phyloP scores from a whole-genome alignment of 1,284 basidiomycete species.

The Trichosporon sp. region DNA sequence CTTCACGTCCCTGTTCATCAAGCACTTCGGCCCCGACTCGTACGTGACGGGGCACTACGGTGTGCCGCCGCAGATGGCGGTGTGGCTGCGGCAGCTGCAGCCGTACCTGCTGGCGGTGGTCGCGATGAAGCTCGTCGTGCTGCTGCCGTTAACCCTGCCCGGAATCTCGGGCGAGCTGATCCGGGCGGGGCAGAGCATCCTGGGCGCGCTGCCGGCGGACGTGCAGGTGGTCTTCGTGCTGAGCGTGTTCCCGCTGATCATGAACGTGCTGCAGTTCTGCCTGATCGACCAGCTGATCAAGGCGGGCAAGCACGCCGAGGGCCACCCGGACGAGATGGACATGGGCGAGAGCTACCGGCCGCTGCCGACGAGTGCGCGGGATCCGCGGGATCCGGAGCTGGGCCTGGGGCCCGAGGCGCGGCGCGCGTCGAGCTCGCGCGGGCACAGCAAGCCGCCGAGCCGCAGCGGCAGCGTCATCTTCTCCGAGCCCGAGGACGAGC shows the following conservation, averaged over 20 bases:
- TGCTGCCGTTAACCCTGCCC: constrained; percentile 61
- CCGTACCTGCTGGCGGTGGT: constrained; percentile 78
- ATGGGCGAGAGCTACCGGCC: constrained; percentile 9
- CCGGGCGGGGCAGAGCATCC: constrained; percentile 69
- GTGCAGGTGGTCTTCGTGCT: constrained; percentile 81
- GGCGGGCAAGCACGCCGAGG: constrained; percentile 24
- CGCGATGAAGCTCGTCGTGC: constrained; percentile 85
- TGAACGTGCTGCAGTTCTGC: constrained; percentile 75
- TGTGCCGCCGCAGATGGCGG: constrained; percentile 57
- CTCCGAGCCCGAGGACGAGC: not conserved
- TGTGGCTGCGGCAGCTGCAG: constrained; percentile 76
- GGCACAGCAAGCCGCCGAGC: not conserved
- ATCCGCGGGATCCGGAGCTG: not conserved
- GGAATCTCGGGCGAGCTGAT: constrained; percentile 65
- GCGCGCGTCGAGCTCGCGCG: constrained; percentile 3
- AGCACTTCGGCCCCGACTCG: constrained; percentile 64
- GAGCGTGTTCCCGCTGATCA: constrained; percentile 86
- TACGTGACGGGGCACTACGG: constrained; percentile 86
- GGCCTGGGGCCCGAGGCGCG: constrained; percentile 1
- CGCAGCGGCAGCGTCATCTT: constrained; percentile 5
- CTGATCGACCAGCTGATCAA: constrained; percentile 51
- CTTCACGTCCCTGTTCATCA: constrained; percentile 64
- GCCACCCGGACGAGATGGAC: constrained; percentile 15
- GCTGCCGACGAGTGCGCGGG: constrained; percentile 11
- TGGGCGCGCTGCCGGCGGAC: constrained; percentile 71